Evolutionary conservation across 225 moss, liverwort and hornwort genomes (phyloP), one percentile per base, ranked within the genome.

Genomic region (Physcomitrium patens): DNA sequence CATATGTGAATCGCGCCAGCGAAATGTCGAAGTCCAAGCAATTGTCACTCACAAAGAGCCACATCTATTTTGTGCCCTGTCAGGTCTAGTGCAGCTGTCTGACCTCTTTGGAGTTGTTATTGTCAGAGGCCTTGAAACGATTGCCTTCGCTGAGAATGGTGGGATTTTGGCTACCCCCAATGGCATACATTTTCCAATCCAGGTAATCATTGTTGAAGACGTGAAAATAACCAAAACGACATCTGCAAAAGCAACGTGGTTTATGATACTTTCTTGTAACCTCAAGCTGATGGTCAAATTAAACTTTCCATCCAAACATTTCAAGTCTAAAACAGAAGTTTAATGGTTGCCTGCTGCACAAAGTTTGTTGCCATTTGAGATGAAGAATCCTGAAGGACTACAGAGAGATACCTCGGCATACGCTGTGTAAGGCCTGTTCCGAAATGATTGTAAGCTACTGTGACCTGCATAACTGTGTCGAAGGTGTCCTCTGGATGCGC

Each of bases 91-190:
- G 56, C 79, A 43, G 49, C 67, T 54, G 31, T 54, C 69, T 65
- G 60, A 82, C 84, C 82, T 84, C 84, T 69, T 82, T 85, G 19
- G 77, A 50, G 28, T 49, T 37, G 43, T 65, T 75, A 67, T 66
- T 54, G 28, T 79, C 78, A 8, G 66, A 23, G 48, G 87, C 87
- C 63, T 52, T 79, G 15, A 87, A 90, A 7, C 81, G 83, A 63
- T 90, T 90, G 45, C 90, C 90, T 75, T 90, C 90, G 47, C 87
- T 90, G 13, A 87, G 66, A 67, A 90, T 87, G 54, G 90, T 90
- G 20, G 87, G 90, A 54, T 87, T 81, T 46, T 83, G 49, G 26
- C 90, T 87, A 13, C 90, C 90, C 2, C 90, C 90, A 10, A 87
- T 85, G 17, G 90, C 90, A 49, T 90, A 90, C 80, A 83, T 83